Evolutionary conservation across 1,139 yeast species (phyloP), one percentile per base, ranked within the genome.

Genomic region (Suzukiozyma palmioleophila): DNA sequence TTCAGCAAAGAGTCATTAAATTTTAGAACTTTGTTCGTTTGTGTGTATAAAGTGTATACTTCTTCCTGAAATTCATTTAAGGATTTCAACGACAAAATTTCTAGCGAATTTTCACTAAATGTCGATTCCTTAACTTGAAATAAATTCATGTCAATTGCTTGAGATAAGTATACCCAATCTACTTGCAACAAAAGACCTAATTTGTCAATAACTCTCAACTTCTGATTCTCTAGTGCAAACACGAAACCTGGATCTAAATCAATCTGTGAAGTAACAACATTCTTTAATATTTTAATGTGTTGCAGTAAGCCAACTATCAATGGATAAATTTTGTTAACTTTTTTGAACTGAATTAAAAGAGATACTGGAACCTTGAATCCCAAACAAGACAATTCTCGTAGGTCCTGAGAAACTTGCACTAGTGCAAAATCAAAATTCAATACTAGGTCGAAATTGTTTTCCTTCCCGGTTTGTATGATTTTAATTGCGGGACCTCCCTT

Each of bases 331-430:
- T 70, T 64, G 39, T 69, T 35, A 64, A 76, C 43, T 57, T 73
- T 53, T 66, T 69, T 32, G 75, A 73, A 42, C 58, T 71, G 45
- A 59, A 64, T 32, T 26, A 52, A 38, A 5, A 59, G 32, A 16
- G 50, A 45, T 1, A 57, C 49, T 0, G 96, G 92, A 0, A 87
- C 60, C n/a, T 71, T 76, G 48, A 73, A 79, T 0, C 79, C 81
- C 43, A 81, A 59, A 48, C 70, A 65, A 3, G 66, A 57, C 33
- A 88, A 58, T 39, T 74, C 73, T 27, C 75, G 60, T 0, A 79
- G 73, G 48, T 83, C 85, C 37, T 77, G 72, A 53, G 73, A 73
- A 3, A 77, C 55, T 0, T 63, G 57, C 25, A 77, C 57, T 6
- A 73, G 51, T 2, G 67, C 57, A 5, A 62, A 62, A 50, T 83